phyloP scores from a whole-genome alignment of 225 moss, liverwort and hornwort species.

The Sphagnum tenellum region DNA sequence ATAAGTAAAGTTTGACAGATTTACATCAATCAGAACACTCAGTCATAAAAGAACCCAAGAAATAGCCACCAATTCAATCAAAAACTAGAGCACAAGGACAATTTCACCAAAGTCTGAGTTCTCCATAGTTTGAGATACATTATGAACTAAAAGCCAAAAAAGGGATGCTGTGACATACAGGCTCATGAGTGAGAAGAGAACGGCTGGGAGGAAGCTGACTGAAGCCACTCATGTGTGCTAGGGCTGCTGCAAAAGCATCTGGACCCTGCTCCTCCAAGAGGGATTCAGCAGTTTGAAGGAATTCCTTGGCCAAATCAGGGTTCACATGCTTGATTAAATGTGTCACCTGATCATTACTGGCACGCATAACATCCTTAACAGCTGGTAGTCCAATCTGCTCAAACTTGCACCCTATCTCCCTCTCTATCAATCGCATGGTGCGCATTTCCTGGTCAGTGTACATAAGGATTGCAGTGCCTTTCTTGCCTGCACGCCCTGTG shows the following conservation, averaged over 20 bases:
- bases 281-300: constrained; percentile 75
- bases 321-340: constrained; percentile 65
- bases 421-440: constrained; percentile 83
- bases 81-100: no score
- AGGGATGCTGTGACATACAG: constrained; percentile 15
- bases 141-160: no score
- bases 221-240: constrained; percentile 94
- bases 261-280: constrained; percentile 62
- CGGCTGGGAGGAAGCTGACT: constrained; percentile 80
- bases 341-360: constrained; percentile 73
- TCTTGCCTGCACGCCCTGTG: constrained; percentile 90
- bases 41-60: no score
- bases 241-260: constrained; percentile 74
- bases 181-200: constrained; percentile 73
- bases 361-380: constrained; percentile 63
- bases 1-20: no score
- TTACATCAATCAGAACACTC: no score
- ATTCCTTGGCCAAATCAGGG: constrained; percentile 55
- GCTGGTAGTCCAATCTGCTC: constrained; percentile 61
- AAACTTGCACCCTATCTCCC: constrained; percentile 84
- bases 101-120: no score
- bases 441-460: constrained; percentile 51
- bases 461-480: constrained; percentile 86
- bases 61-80: no score
- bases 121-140: no score